A percentile compares a stretch with the other conserved stretches of the same genome.
phyloP scores from a whole-genome alignment of 176 grass and related monocot genomes.

The Rhipidocladum racemiflorum region DNA sequence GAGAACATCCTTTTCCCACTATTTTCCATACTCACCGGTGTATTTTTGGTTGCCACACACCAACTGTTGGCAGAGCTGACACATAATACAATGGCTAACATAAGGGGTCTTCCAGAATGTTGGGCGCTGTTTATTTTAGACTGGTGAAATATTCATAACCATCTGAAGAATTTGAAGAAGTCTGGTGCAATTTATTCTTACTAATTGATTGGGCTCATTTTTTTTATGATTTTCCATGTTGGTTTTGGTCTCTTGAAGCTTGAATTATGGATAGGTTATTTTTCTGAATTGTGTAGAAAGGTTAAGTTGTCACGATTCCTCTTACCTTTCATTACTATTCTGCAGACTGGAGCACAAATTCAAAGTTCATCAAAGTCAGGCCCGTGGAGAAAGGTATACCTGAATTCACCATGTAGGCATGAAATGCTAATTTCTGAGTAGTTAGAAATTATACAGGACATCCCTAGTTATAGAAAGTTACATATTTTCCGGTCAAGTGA shows the following conservation, averaged over 20 bases:
- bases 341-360: conserved; percentile 58
- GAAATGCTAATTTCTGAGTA: not conserved
- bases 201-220: not conserved
- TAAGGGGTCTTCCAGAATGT: conserved; percentile 2
- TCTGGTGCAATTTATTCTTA: not conserved
- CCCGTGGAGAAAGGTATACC: conserved; percentile 91
- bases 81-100: conserved; percentile 6
- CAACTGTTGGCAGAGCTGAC: not conserved
- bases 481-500: not conserved
- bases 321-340: conserved; percentile 37
- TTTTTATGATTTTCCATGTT: conserved; percentile 24
- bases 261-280: not conserved
- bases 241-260: not conserved
- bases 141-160: conserved; percentile 12
- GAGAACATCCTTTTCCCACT: not conserved
- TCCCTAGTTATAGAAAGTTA: not conserved
- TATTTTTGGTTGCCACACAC: not conserved
- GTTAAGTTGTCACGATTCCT: not conserved
- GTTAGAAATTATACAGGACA: not conserved
- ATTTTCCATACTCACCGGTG: not conserved
- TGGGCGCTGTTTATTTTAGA: not conserved
- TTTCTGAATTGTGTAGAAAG: conserved; percentile 20
- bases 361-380: conserved; percentile 95
- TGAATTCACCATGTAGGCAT: not conserved
- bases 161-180: not conserved